Evolutionary conservation across 345 rosid species (phyloP), one percentile per base, ranked within the genome.

Genomic region (Citrus inodora): DNA sequence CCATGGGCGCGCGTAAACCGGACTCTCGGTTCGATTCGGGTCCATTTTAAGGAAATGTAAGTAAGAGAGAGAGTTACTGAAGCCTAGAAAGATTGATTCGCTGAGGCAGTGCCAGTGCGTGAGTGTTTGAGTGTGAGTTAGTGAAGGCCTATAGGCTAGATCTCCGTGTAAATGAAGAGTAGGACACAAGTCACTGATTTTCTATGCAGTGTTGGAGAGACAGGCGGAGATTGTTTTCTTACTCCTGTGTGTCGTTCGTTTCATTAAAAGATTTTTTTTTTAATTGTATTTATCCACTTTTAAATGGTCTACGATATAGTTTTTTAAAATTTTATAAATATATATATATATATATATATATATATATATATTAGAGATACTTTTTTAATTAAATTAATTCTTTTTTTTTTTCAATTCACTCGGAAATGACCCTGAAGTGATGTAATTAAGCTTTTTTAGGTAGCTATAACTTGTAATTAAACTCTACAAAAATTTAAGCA

Each of bases 1-100:
- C 97, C 97, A 92, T 75, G 86, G 97, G 76, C 99, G 92, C 7
- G 83, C 71, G 84, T 88, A 90, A 66, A 91, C 90, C 58, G 94
- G 95, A 65, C 93, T 91, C 60, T 84, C 98, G 9, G 93, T 87
- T 79, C 91, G 85, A 72, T 88, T 88, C 71, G 90, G 91, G 73
- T 91, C 99, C 98, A 95, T 95, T 69, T n/a, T 63, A 74, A 25
- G 38, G 70, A 53, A 70, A 77, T 33, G 24, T 19, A 33, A 17
- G 59, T 5, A n/a, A 63, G 82, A 70, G 75, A 77, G 71, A 67
- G 19, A 42, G 37, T 35, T 16, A 76, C 46, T 25, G 76, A 30
- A 40, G 21, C 67, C 9, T 38, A 21, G 66, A 68, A 24, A n/a
- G 14, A 60, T 30, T n/a, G 48, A 14, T 17, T 14, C 25, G 56